phyloP scores from a whole-genome alignment of 2,329 filamentous ascomycete genomes.

The Gnomoniopsis sp. region DNA sequence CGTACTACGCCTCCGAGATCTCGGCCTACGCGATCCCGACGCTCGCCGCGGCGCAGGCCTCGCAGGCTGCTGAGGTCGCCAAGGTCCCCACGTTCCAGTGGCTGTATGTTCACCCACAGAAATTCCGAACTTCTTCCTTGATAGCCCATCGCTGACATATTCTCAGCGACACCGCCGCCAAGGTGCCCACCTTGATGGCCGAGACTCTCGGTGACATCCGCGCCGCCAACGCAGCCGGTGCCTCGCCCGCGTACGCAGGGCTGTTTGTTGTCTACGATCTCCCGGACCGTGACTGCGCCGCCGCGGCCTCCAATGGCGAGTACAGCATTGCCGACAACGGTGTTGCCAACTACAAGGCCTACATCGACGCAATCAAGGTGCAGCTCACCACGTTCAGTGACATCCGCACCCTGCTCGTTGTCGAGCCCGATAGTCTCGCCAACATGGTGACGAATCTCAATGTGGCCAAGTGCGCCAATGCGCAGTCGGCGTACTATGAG shows the following conservation, averaged over 20 bases:
- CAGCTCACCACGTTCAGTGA: conserved; percentile 41
- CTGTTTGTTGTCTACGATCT: conserved; percentile 56
- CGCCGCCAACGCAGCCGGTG: conserved; percentile 26
- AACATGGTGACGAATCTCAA: conserved; percentile 56
- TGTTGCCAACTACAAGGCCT: conserved; percentile 51
- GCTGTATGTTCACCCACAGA: conserved; percentile 38
- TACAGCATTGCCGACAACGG: conserved; percentile 48
- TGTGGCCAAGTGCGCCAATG: conserved; percentile 46
- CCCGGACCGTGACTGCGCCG: conserved; percentile 56
- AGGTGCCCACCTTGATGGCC: conserved; percentile 42
- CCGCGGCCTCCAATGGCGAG: conserved; percentile 55
- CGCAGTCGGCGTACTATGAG: conserved; percentile 45
- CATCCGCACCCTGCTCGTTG: conserved; percentile 40
- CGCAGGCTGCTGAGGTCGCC: conserved; percentile 48
- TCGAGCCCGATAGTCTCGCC: conserved; percentile 56
- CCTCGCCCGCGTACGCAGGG: conserved; percentile 35
- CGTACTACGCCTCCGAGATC: conserved; percentile 54
- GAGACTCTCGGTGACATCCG: conserved; percentile 38
- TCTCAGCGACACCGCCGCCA: conserved; percentile 44
- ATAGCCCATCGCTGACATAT: neutral
- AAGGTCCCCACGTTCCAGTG: conserved; percentile 52
- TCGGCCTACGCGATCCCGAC: conserved; percentile 57
- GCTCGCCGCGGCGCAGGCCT: conserved; percentile 51
- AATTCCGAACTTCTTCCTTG: neutral
- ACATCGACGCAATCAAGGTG: conserved; percentile 47